Conservation (phyloP, 306 rosid species). For the Cicer judaicum region DNA sequence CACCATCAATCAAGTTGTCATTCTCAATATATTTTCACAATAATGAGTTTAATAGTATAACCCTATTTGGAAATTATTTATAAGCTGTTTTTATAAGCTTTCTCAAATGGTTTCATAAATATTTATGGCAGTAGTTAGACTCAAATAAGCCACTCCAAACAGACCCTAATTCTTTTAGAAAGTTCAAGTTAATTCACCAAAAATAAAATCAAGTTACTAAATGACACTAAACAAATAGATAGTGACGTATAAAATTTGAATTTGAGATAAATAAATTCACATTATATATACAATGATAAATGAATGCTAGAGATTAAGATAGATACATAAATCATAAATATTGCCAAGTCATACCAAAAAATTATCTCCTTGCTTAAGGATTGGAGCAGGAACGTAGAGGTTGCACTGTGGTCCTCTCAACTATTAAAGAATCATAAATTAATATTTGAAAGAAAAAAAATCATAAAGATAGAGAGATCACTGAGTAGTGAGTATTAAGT, state of each 20-base stretch:
- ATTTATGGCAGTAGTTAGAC: too few species aligned
- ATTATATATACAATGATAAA: constrained; percentile 13
- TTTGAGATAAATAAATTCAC: constrained; percentile 18
- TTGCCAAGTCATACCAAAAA: constrained; percentile 61
- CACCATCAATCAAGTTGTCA: neutral
- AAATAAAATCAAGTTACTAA: neutral
- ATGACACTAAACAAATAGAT: neutral
- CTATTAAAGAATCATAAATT: constrained; percentile 54
- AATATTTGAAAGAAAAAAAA: constrained; percentile 29
- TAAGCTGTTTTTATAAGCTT: too few species aligned
- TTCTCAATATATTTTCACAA: constrained; percentile 6
- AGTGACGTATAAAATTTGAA: neutral
- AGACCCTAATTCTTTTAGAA: neutral
- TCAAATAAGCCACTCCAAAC: too few species aligned
- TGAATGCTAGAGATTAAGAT: constrained; percentile 4
- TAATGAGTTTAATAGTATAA: neutral
- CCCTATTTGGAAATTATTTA: too few species aligned
- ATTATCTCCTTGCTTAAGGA: constrained; percentile 74
- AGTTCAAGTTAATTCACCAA: neutral
- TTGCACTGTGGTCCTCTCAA: constrained; percentile 87
- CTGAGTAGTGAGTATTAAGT: neutral
- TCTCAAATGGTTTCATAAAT: too few species aligned
- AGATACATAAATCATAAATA: neutral
- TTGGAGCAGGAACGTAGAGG: constrained; percentile 88
- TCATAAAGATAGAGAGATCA: neutral